Evolutionary conservation across 257 asterid genomes (phyloP).

Genomic region (Solanum sitiens): DNA sequence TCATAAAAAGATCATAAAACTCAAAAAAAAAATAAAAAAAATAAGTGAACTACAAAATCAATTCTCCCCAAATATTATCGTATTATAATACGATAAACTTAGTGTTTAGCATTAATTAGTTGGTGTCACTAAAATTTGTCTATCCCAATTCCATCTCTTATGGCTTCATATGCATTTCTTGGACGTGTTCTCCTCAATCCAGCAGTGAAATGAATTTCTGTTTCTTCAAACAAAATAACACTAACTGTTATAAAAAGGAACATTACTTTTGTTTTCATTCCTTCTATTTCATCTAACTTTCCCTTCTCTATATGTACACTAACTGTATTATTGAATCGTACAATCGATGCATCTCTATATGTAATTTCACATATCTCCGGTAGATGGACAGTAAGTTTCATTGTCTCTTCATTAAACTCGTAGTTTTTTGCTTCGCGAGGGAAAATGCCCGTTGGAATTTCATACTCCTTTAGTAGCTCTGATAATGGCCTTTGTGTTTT

Average conservation of each 20-base stretch:
- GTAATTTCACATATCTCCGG: slow-evolving; percentile 59
- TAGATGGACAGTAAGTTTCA: slow-evolving; percentile 43
- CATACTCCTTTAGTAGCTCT: slow-evolving; percentile 64
- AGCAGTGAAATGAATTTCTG: slow-evolving; percentile 62
- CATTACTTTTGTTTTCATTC: slow-evolving; percentile 67
- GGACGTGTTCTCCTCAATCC: slow-evolving; percentile 77
- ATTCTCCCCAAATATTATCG: neutral
- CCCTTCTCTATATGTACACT: slow-evolving; percentile 65
- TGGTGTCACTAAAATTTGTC: slow-evolving; percentile 44
- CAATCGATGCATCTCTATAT: slow-evolving; percentile 54
- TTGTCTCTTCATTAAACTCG: slow-evolving; percentile 66
- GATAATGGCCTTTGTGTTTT: slow-evolving; percentile 60
- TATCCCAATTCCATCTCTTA: slow-evolving; percentile 47
- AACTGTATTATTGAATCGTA: slow-evolving; percentile 43
- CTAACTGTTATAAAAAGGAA: slow-evolving; percentile 63
- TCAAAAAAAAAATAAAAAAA: no score
- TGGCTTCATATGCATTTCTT: slow-evolving; percentile 72
- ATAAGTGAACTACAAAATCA: neutral
- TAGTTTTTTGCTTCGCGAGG: slow-evolving; percentile 73
- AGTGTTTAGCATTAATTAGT: neutral
- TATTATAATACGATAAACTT: neutral
- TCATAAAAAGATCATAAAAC: neutral
- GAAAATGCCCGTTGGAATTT: slow-evolving; percentile 59
- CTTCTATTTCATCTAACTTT: slow-evolving; percentile 57
- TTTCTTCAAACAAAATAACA: slow-evolving; percentile 49